phyloP scores from a whole-genome alignment of 2,329 filamentous ascomycete genomes.

The Cryoendolithus antarcticus region DNA sequence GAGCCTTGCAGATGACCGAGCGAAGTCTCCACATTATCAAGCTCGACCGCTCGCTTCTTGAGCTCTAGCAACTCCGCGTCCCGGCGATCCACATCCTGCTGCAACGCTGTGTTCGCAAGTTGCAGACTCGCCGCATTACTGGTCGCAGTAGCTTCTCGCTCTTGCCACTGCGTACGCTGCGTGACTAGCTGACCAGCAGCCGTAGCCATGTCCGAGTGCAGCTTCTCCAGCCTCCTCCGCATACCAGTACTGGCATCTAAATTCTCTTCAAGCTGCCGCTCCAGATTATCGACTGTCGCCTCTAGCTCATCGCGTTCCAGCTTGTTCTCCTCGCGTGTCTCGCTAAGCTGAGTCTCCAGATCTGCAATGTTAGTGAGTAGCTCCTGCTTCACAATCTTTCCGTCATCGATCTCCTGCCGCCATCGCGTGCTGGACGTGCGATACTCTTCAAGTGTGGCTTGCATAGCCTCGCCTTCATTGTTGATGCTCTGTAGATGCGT shows the following conservation, averaged over 20 bases:
- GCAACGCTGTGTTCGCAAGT: slow-evolving; percentile 25
- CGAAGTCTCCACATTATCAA: slow-evolving; percentile 66
- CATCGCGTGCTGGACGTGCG: slow-evolving; percentile 47
- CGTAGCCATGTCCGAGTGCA: slow-evolving; percentile 77
- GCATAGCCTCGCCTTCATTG: slow-evolving; percentile 48
- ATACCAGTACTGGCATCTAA: slow-evolving; percentile 49
- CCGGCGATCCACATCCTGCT: no score
- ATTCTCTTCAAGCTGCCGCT: slow-evolving; percentile 71
- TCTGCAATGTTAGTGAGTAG: slow-evolving; percentile 38
- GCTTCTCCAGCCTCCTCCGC: slow-evolving; percentile 67
- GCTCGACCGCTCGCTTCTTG: slow-evolving; percentile 42
- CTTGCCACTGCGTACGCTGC: slow-evolving; percentile 67
- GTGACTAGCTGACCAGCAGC: slow-evolving; percentile 69
- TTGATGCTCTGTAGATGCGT: slow-evolving; percentile 29
- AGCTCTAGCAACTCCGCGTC: slow-evolving; percentile 17
- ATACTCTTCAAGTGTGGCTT: slow-evolving; percentile 53
- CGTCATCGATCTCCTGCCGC: slow-evolving; percentile 45
- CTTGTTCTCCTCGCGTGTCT: slow-evolving; percentile 40
- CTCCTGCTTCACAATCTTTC: slow-evolving; percentile 52
- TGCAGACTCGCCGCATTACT: no score
- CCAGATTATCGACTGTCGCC: slow-evolving; percentile 51
- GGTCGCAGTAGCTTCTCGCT: slow-evolving; percentile 36
- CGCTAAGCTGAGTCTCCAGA: neutral
- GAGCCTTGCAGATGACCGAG: slow-evolving; percentile 33
- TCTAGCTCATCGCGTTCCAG: slow-evolving; percentile 56